Conservation (phyloP, 306 rosid species). For the Morella rubra region DNA sequence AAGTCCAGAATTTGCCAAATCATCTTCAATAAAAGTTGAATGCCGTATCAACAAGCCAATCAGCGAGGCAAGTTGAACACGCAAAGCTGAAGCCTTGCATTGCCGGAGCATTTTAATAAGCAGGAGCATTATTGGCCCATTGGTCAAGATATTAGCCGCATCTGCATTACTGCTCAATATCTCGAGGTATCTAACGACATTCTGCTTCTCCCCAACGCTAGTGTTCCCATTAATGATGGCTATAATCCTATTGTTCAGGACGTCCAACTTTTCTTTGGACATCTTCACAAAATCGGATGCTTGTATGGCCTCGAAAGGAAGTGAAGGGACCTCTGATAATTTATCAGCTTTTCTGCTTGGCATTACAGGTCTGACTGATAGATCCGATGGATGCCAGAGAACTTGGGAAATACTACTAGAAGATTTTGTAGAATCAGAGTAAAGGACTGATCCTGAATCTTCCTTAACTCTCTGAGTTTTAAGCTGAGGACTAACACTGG, state of each 20-base stretch:
- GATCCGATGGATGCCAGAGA: constrained; percentile 94
- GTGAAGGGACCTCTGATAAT: constrained; percentile 67
- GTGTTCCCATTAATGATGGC: constrained; percentile 69
- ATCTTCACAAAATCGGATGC: constrained; percentile 79
- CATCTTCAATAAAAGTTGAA: constrained; percentile 81
- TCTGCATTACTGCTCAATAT: constrained; percentile 86
- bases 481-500: constrained; percentile 68
- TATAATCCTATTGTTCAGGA: constrained; percentile 54
- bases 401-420: constrained; percentile 59
- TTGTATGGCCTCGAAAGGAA: constrained; percentile 84
- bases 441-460: constrained; percentile 60
- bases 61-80: constrained; percentile 91
- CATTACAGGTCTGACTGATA: constrained; percentile 97
- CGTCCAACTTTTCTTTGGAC: constrained; percentile 76
- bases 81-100: constrained; percentile 78
- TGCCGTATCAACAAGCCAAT: constrained; percentile 91
- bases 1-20: constrained; percentile 84
- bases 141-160: constrained; percentile 92
- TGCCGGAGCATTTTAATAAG: constrained; percentile 86
- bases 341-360: constrained; percentile 89
- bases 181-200: constrained; percentile 85
- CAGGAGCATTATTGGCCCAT: constrained; percentile 92
- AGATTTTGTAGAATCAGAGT: constrained; percentile 57
- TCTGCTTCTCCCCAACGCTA: constrained; percentile 84
- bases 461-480: constrained; percentile 73